Evolutionary conservation across 2,329 filamentous ascomycete species (phyloP), one percentile per base, ranked within the genome.

Genomic region (Fusarium subglutinans): DNA sequence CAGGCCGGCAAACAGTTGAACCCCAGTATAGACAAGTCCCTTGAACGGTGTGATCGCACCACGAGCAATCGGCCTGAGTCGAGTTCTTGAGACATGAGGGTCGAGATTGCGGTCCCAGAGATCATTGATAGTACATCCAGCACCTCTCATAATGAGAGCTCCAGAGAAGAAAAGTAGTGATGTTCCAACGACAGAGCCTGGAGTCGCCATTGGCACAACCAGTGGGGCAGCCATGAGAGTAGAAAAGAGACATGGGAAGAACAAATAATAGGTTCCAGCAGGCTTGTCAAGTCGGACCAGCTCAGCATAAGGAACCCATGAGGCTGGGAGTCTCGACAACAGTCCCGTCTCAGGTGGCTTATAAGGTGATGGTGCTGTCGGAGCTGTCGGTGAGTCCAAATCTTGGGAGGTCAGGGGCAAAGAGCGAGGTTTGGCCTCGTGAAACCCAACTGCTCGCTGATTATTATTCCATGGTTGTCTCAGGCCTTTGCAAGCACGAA

Each of bases 21-120:
- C 87, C 12, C 93, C 92, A 0, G 94, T 94, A 81, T 93, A 97
- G 28, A 91, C 85, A 7, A 96, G 82, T 5, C 90, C 94, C n/a
- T 90, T 86, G 76, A 90, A 87, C 0, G 93, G 93, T 6, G 90
- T 91, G 57, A 97, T 85, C 59, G 94, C 94, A 40, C 93, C 89
- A 18, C 95, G 90, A 2, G 95, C 94, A 69, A 98, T 93, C 7
- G 95, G 95, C 22, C 95, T 91, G 38, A 94, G 86, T 20, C 92
- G 89, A 11, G 94, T 97, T 54, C 95, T 89, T 4, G 88, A 83
- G 20, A 97, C 94, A 72, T 94, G 89, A 12, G 93, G 92, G 82
- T 98, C 95, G 22, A 97, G 90, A 76, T 96, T 93, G 62, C 94
- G 90, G 82, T 97, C 95, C 93, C 94, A 95, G 57, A 97, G 90